Base-by-base conservation (phyloP, 345 rosid species). In the Euphorbia peplus region DNA sequence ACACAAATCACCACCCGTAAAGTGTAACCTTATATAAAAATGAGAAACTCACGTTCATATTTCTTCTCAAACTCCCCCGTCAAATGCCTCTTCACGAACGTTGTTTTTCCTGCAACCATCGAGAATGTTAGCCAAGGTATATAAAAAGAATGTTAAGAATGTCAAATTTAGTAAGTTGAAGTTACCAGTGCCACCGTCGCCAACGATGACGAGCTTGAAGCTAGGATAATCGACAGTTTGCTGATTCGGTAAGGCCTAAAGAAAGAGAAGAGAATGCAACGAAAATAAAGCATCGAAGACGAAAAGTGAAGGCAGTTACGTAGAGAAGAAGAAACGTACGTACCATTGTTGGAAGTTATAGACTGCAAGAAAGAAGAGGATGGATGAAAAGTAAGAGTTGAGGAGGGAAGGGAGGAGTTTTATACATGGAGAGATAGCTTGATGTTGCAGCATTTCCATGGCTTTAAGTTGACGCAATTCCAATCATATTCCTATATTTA, bases 61-160 rank as follows among this genome's bases (percentile, higher is more conserved):
- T 84, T 93, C 96, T 86, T 89, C 85, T 93, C 98, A 32, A 93
- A 93, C 70, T 93, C 98, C 1, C 98, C 98, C 7, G 97, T 93
- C 32, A 87, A 83, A 87, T 93, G 98, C 79, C 98, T 85, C 67
- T 90, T 93, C 70, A 86, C 97, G 22, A 85, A 90, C 15, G 98
- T 89, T 0, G 98, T 93, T 67, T 90, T 91, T 18, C 98, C 97
- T 86, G 78, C 73, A 25, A 22, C 11, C 59, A 30, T 13, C 19
- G n/a, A n/a, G n/a, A n/a, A n/a, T n/a, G n/a, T n/a, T n/a, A n/a
- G n/a, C n/a, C n/a, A n/a, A n/a, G n/a, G n/a, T n/a, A n/a, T n/a
- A n/a, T 3, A 4, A 4, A 46, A 18, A 50, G 22, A 50, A 50
- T 50, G 54, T 5, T 24, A 50, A 50, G 22, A 50, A 50, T 50